phyloP scores from a whole-genome alignment of 352 stramenopile species.

The Pythium pyrilobum region DNA sequence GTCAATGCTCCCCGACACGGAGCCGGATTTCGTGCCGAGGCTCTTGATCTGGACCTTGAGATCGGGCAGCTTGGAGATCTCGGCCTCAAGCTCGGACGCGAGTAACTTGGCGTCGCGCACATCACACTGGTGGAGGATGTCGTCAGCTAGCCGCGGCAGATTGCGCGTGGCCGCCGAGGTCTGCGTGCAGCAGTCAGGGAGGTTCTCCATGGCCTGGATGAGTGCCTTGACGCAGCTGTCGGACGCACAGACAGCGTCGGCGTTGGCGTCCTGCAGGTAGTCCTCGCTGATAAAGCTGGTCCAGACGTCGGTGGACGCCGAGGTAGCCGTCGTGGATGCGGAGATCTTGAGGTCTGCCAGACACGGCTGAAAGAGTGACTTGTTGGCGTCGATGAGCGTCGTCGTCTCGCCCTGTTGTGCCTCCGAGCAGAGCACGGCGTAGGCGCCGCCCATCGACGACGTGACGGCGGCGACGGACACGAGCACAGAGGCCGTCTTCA shows the following conservation, averaged over 20 bases:
- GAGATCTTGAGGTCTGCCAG: conserved; percentile 15
- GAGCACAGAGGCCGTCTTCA: not conserved
- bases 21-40: not conserved
- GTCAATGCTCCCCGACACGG: not conserved
- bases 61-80: conserved; percentile 23
- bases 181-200: conserved; percentile 21
- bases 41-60: conserved; percentile 28
- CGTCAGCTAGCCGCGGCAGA: conserved; percentile 20
- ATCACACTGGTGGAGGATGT: conserved; percentile 26
- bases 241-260: conserved; percentile 13
- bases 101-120: conserved; percentile 17
- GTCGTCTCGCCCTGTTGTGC: not conserved
- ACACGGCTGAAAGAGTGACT: conserved; percentile 15
- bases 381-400: conserved; percentile 12
- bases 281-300: conserved; percentile 17
- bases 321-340: not conserved
- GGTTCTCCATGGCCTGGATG: conserved; percentile 22
- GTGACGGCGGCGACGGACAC: not conserved
- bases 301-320: not conserved
- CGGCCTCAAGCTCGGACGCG: conserved; percentile 16
- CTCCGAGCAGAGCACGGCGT: conserved; percentile 17
- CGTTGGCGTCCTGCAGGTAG: conserved; percentile 12
- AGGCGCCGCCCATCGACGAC: not conserved
- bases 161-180: conserved; percentile 5
- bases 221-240: conserved; percentile 20